phyloP scores from a whole-genome alignment of 2,329 filamentous ascomycete genomes.

The Penicillium oxalicum region DNA sequence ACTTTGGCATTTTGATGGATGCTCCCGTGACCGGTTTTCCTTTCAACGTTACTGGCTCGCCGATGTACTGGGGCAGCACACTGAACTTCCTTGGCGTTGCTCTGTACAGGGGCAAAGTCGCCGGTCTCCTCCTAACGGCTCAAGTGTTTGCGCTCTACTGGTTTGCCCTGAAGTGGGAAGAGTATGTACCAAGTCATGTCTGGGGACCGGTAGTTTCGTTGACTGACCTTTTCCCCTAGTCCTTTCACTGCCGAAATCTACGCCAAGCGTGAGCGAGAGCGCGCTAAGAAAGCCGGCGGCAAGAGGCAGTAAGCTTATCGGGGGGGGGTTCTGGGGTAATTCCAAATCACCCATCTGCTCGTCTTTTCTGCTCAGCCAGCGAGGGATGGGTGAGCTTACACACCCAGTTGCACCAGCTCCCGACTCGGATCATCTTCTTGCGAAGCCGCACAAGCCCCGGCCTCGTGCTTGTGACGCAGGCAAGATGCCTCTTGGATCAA shows the following conservation, averaged over 20 bases:
- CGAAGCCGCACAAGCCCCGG: no score
- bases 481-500: no score
- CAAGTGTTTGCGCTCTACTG: slow-evolving; percentile 74
- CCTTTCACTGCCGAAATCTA: slow-evolving; percentile 94
- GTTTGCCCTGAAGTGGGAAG: slow-evolving; percentile 78
- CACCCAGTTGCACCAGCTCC: no score
- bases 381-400: no score
- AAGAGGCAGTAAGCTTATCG: slow-evolving; percentile 31
- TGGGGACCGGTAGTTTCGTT: not conserved
- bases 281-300: slow-evolving; percentile 34
- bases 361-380: no score
- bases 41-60: slow-evolving; percentile 83
- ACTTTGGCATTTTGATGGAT: slow-evolving; percentile 98
- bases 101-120: slow-evolving; percentile 78
- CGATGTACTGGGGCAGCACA: slow-evolving; percentile 95
- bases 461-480: no score
- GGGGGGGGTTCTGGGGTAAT: no score
- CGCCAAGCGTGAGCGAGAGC: slow-evolving; percentile 56
- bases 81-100: slow-evolving; percentile 87
- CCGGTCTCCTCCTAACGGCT: slow-evolving; percentile 68
- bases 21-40: slow-evolving; percentile 89
- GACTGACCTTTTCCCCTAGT: slow-evolving; percentile 24
- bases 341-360: no score
- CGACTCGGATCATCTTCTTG: no score
- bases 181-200: slow-evolving; percentile 43